Base-by-base conservation (phyloP, 495 filamentous ascomycete genomes). In the Aspergillus cavernicola region DNA sequence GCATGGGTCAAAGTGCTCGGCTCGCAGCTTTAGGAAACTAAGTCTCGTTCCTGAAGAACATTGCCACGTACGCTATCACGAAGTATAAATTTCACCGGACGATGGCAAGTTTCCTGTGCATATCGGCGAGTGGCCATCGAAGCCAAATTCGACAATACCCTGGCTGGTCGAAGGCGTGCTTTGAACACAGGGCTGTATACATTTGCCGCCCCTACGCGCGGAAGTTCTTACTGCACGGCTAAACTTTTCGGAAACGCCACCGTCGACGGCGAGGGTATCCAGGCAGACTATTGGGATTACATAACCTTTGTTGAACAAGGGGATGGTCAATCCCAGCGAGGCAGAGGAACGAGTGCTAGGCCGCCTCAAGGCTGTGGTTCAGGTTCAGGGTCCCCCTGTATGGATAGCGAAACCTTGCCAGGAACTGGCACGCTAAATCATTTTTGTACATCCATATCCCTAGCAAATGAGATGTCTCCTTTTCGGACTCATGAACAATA, bases 101-200 rank as follows among this genome's bases (percentile, higher is more conserved):
- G 60, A 64, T 50, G 66, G 61, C 9, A 66, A 62, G 52, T 67
- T 71, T 44, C 68, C 68, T 16, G 60, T 62, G 6, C 68, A 64
- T 46, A 56, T 64, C 11, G 64, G 59, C 31, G 64, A 66, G 50
- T 69, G 68, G 65, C 43, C 4, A 60, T 71, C 19, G 45, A 69
- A 40, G 36, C 66, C 13, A 51, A 52, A 3, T 52, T 26, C 2
- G 41, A 43, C 23, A 70, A 68, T 41, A 39, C 48, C 0, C 40
- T 68, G 18, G 60, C 48, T 2, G 46, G 65, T 20, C 52, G 66
- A 6, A 41, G 42, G 15, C n/a, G 45, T 33, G 64, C 63, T 31
- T 28, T 70, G 16, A 58, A 59, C 10, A 57, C 61, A 1, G 67
- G 67, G 0, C 29, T 70, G 11, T 52, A 51, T 38, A 58, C 59